Evolutionary conservation across 1,284 basidiomycete species (phyloP), one percentile per base, ranked within the genome.

Genomic region (Tilletia horrida): DNA sequence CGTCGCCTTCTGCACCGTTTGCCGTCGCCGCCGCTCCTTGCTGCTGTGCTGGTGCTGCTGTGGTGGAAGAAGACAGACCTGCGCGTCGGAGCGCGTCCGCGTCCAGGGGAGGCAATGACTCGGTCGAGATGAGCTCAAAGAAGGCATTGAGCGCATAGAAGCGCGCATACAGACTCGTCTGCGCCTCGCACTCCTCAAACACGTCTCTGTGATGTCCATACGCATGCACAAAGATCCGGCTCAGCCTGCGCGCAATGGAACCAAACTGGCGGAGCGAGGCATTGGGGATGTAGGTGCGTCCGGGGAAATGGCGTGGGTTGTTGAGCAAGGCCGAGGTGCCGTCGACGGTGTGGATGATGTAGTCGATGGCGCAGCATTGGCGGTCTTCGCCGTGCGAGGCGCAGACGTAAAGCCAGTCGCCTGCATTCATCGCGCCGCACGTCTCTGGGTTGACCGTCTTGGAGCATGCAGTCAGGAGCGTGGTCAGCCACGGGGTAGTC

Each of bases 401-500:
- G 78, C 95, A 98, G 2, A 97, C 85, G 83, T 95, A 97, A 52
- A 93, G 86, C 92, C 94, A 97, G 84, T 97, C 92, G 64, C 90
- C 91, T 16, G 94, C 93, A 82, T 95, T 95, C 94, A 97, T 97
- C 82, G 95, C 90, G 1, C 91, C 91, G 84, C 94, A 97, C 9
- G 90, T 88, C 63, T 67, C 50, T 0, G 71, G 71, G 1, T 71
- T 67, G 16, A 66, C 47, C 40, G 71, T 67, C 40, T 68, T 69
- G 57, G 68, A 66, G 69, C 94, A 97, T 78, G 91, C 89, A 70
- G 88, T 86, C 76, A 95, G 89, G 21, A 97, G 85, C 75, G 89
- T 88, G 2, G 90, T 91, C 63, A 97, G 89, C 64, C 97, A 87
- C 0, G 93, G 92, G 73, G 92, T 89, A 0, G 91, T 90, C 21